Percentiles rank a stretch among this genome's conserved stretches.
Conservation (phyloP, 108 stramenopile species). For the Nannochloropsis salina region DNA sequence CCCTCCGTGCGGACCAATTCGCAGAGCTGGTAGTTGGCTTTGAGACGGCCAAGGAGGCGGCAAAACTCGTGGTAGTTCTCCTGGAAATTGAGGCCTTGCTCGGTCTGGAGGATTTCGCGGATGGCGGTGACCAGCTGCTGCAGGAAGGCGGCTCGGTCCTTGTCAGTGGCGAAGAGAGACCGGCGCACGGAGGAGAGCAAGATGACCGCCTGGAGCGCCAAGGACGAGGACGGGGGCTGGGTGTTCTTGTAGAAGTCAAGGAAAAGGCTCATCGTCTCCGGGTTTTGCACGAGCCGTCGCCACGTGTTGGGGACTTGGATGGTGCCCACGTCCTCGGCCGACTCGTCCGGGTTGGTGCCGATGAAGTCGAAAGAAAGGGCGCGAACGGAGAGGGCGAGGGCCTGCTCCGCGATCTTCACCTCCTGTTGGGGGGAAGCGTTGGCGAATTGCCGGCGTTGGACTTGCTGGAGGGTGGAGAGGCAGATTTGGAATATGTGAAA, state of each 20-base stretch:
- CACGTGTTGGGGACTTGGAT: slow-evolving; percentile 92
- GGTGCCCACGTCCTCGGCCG: slow-evolving; percentile 91
- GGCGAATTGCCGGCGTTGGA: slow-evolving; percentile 58
- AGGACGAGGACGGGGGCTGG: slow-evolving; percentile 77
- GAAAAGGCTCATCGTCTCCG: slow-evolving; percentile 74
- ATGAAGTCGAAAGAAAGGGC: slow-evolving; percentile 96
- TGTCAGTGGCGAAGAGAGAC: slow-evolving; percentile 85
- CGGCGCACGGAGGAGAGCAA: slow-evolving; percentile 73
- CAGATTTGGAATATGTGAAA: slow-evolving; percentile 69
- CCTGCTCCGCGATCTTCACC: slow-evolving; percentile 70
- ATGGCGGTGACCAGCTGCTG: slow-evolving; percentile 72
- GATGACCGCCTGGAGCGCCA: slow-evolving; percentile 79
- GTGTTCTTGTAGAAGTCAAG: slow-evolving; percentile 91
- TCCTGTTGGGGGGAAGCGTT: slow-evolving; percentile 59
- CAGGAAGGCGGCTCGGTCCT: slow-evolving; percentile 82
- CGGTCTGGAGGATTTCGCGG: slow-evolving; percentile 74
- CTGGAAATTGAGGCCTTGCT: slow-evolving; percentile 85
- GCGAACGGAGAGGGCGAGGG: slow-evolving; percentile 69
- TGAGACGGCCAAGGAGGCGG: slow-evolving; percentile 85
- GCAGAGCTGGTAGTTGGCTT: slow-evolving; percentile 92
- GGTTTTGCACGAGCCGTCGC: slow-evolving; percentile 75
- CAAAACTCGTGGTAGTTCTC: slow-evolving; percentile 98
- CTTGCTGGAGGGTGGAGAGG: slow-evolving; percentile 80
- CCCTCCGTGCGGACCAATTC: slow-evolving; percentile 86
- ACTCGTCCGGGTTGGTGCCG: slow-evolving; percentile 96